These are phyloP conservation scores for Arthrobotrys conoides DNA, from an alignment of 2,329 filamentous ascomycete genomes.

Conservation along the genomic window DNA sequence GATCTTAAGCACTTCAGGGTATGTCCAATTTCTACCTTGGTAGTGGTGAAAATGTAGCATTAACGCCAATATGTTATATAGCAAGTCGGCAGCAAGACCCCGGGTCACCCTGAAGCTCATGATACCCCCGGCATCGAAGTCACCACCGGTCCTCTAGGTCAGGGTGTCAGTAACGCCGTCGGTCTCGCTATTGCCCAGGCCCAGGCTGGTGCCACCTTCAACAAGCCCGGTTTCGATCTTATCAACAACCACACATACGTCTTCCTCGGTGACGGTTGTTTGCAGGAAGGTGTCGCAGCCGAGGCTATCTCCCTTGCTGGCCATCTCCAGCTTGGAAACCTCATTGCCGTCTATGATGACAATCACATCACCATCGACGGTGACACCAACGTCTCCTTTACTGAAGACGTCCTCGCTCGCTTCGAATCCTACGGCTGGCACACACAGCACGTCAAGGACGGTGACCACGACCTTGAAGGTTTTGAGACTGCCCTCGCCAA, in stretches of 20 bases:
- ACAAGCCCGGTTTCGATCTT: constrained; percentile 93
- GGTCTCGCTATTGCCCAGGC: constrained; percentile 97
- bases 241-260: constrained; percentile 96
- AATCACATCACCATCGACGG: constrained; percentile 98
- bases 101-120: constrained; percentile 95
- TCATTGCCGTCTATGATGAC: constrained; percentile 97
- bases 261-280: constrained; percentile 98
- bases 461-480: constrained; percentile 86
- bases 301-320: constrained; percentile 94
- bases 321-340: constrained; percentile 96
- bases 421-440: constrained; percentile 99
- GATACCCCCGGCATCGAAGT: constrained; percentile 98
- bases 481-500: constrained; percentile 91
- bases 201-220: constrained; percentile 91
- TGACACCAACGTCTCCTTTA: constrained; percentile 96
- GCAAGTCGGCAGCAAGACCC: constrained; percentile 84
- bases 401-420: constrained; percentile 93
- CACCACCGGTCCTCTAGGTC: constrained; percentile 96
- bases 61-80: constrained; percentile 63
- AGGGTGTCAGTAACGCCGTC: constrained; percentile 94
- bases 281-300: constrained; percentile 96
- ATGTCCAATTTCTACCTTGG: constrained; percentile 68
- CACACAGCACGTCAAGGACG: constrained; percentile 84
- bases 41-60: background rate
- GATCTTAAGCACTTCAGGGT: constrained; percentile 98